Conservation (phyloP, 805 yeast genomes). For the Suhomyces kilbournensis region DNA sequence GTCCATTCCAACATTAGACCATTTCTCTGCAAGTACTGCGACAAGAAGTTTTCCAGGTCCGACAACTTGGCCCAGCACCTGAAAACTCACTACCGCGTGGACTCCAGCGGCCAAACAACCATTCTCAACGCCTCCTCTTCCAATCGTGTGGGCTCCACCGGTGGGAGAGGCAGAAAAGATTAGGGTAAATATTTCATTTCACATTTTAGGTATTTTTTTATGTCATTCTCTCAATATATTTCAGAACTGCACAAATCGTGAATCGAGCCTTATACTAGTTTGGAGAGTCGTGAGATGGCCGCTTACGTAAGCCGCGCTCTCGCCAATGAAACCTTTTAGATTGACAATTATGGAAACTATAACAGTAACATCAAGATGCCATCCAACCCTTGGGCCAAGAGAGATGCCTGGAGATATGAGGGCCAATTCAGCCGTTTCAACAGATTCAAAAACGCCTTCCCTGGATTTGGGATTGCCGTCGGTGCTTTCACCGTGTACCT, state of each 20-base stretch:
- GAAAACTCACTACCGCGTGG: constrained; percentile 31
- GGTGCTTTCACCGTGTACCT: constrained; percentile 69
- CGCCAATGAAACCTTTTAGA: constrained; percentile 5
- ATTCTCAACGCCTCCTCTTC: constrained; percentile 6
- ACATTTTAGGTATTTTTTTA: not conserved
- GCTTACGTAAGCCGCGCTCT: constrained; percentile 2
- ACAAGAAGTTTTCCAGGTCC: constrained; percentile 40
- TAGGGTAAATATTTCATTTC: not conserved
- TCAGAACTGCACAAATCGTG: not conserved
- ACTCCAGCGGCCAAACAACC: constrained; percentile 8
- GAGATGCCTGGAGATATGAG: constrained; percentile 90
- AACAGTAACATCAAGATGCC: constrained; percentile 43
- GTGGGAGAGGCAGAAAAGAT: not conserved
- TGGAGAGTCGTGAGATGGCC: not conserved
- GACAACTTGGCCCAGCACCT: constrained; percentile 46
- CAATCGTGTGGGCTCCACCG: not conserved
- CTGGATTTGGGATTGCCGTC: constrained; percentile 76
- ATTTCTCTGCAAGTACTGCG: constrained; percentile 44
- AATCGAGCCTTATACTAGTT: too few species aligned
- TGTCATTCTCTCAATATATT: not conserved
- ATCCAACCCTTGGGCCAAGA: constrained; percentile 36
- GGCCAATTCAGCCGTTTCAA: constrained; percentile 73
- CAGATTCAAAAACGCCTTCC: constrained; percentile 69
- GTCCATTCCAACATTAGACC: constrained; percentile 46
- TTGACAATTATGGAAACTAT: not conserved